Base-by-base conservation (phyloP, 2,329 filamentous ascomycete species). In the Alternaria consortialis region DNA sequence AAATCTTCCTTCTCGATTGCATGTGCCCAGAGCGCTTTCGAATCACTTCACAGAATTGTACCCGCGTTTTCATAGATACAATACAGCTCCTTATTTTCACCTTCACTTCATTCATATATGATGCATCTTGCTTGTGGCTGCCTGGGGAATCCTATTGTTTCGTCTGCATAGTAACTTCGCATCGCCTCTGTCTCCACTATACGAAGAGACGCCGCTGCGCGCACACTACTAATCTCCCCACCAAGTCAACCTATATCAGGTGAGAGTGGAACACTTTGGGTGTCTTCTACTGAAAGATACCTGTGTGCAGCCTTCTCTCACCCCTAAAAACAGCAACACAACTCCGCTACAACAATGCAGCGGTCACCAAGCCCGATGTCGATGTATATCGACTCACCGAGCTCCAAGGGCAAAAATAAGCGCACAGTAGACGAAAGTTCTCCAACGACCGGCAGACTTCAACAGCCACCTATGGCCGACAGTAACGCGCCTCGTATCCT, bases 341-440 rank as follows among this genome's bases (percentile, higher is more conserved):
- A 23, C 20, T 36, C 23, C 23, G 15, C 46, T 4, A 50, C 15
- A 25, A 44, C 23, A n/a, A 63, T 65, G 56, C 25, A 54, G 31
- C 48, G 43, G 37, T 42, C 40, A 39, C 23, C 51, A 34, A 54
- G 32, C 48, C 50, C 50, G 17, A 65, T 65, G 58, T 39, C 53
- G 23, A 65, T 65, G 60, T 39, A 59, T 32, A 23, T 47, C 15
- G 44, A 54, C 11, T 17, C 58, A 7, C 36, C 31, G 4, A 25
- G 15, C 47, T 27, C 52, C 13, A 68, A 69, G 42, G 64, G 56
- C 34, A 67, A 65, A 27, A 76, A 55, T 17, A 62, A 75, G 46
- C 73, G 74, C 25, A 47, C 60, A 7, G 69, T 66, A 50, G 62
- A 64, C 5, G 56, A 63, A 25, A 40, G 58, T 8, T 59, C 53